These are phyloP conservation scores for Danielozyma ontarioensis DNA, from an alignment of 805 yeast genomes.

Conservation along the genomic window DNA sequence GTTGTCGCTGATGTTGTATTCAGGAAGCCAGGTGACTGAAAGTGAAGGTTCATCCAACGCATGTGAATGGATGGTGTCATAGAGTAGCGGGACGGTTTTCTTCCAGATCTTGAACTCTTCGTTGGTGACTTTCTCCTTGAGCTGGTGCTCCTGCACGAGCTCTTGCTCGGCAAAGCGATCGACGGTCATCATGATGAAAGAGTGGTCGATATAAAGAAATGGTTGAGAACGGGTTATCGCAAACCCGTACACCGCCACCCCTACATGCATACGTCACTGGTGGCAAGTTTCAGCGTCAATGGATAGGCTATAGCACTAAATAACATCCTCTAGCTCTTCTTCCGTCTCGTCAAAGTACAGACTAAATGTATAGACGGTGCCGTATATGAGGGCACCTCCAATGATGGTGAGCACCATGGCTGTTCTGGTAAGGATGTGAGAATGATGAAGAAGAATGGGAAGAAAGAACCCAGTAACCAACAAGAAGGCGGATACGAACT, in stretches of 20 bases:
- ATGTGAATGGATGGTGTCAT: conserved; percentile 66
- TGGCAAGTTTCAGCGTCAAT: not conserved
- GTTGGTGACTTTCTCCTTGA: conserved; percentile 57
- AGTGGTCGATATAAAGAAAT: not conserved
- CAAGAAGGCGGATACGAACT: conserved; percentile 72
- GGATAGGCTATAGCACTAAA: not conserved
- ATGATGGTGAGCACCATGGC: conserved; percentile 73
- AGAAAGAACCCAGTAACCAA: conserved; percentile 68
- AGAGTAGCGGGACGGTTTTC: conserved; percentile 73
- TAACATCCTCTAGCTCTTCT: conserved; percentile 8
- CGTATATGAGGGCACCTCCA: conserved; percentile 83
- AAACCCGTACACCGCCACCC: no score
- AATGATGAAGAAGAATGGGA: conserved; percentile 75
- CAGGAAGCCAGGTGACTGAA: conserved; percentile 65
- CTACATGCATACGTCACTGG: no score
- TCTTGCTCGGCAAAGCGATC: conserved; percentile 26
- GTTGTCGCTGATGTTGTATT: conserved; percentile 23
- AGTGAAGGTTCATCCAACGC: conserved; percentile 68
- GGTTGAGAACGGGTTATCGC: no score
- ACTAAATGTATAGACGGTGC: conserved; percentile 77
- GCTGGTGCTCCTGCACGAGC: conserved; percentile 42
- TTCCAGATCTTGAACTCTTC: conserved; percentile 82
- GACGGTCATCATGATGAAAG: not conserved
- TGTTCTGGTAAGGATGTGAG: conserved; percentile 58
- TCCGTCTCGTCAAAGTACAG: conserved; percentile 56